phyloP scores from a whole-genome alignment of 768 basidiomycete species.

The Russula earlei region DNA sequence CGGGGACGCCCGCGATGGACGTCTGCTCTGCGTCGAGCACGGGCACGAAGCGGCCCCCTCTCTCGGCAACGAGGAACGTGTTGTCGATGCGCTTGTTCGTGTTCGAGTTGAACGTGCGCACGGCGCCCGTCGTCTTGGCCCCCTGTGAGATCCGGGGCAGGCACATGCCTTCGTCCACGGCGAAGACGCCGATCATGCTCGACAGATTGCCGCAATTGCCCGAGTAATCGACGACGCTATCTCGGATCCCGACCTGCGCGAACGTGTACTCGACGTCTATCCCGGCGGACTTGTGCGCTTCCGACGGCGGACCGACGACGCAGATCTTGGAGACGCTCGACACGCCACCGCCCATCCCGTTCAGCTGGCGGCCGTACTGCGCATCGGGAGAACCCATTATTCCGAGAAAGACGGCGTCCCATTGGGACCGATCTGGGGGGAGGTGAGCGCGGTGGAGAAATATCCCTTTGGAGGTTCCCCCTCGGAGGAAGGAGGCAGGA shows the following conservation, averaged over 20 bases:
- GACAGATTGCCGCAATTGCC: constrained; percentile 74
- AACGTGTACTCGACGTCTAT: constrained; percentile 68
- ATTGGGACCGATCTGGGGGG: constrained; percentile 40
- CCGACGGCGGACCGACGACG: constrained; percentile 46
- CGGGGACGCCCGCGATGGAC: constrained; percentile 59
- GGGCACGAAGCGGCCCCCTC: constrained; percentile 24
- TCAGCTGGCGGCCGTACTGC: constrained; percentile 55
- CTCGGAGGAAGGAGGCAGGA: constrained; percentile 46
- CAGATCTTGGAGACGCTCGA: constrained; percentile 69
- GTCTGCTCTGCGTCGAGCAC: constrained; percentile 39
- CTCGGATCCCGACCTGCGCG: constrained; percentile 44
- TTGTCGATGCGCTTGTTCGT: constrained; percentile 60
- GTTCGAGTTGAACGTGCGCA: constrained; percentile 63
- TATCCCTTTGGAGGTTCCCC: constrained; percentile 72
- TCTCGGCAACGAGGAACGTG: constrained; percentile 46
- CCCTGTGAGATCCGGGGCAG: constrained; percentile 19
- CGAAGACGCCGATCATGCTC: constrained; percentile 64
- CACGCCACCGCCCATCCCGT: constrained; percentile 76
- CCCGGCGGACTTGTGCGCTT: constrained; percentile 32
- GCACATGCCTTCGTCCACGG: constrained; percentile 55
- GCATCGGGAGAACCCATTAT: constrained; percentile 81
- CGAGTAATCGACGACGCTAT: constrained; percentile 51
- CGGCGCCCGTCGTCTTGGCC: constrained; percentile 26
- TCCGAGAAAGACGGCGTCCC: constrained; percentile 54
- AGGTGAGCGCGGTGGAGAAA: constrained; percentile 49